phyloP scores from a whole-genome alignment of 1,284 basidiomycete genomes.

The Lentinus polychrous region DNA sequence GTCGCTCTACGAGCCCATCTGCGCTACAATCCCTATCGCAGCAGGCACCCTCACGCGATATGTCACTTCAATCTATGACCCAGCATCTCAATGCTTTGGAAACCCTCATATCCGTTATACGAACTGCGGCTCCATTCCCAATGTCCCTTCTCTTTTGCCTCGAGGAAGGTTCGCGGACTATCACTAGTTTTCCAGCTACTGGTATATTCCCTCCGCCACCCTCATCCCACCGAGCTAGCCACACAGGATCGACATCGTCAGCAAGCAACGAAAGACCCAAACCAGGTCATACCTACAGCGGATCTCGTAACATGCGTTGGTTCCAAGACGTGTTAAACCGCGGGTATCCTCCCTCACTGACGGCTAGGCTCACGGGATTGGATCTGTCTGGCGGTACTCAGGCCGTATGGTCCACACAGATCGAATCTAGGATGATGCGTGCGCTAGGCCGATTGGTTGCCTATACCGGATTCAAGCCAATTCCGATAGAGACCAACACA shows the following conservation, averaged over 20 bases:
- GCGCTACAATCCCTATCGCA: background rate
- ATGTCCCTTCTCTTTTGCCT: background rate
- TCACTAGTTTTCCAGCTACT: background rate
- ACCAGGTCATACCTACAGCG: background rate
- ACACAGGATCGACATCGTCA: background rate
- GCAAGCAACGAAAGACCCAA: background rate
- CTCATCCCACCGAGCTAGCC: background rate
- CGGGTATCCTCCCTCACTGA: slow-evolving; percentile 19
- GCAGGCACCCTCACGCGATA: slow-evolving; percentile 3
- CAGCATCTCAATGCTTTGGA: slow-evolving; percentile 6
- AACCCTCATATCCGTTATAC: slow-evolving; percentile 23
- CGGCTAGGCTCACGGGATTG: slow-evolving; percentile 14
- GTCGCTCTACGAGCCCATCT: background rate
- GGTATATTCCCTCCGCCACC: background rate
- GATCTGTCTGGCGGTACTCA: slow-evolving; percentile 8
- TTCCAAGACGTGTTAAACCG: slow-evolving; percentile 15
- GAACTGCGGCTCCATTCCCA: slow-evolving; percentile 16
- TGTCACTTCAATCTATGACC: slow-evolving; percentile 4
- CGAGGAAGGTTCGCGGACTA: background rate
- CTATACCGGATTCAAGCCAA: slow-evolving; percentile 13
- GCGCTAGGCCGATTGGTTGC: slow-evolving; percentile 12
- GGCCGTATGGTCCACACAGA: slow-evolving; percentile 18
- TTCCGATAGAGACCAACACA: slow-evolving; percentile 8
- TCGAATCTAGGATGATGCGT: slow-evolving; percentile 11
- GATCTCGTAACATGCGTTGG: slow-evolving; percentile 23